A percentile compares a stretch with the other conserved stretches of the same genome.
phyloP scores from a whole-genome alignment of 441 rosid species.

The Arabidopsis lyrata region DNA sequence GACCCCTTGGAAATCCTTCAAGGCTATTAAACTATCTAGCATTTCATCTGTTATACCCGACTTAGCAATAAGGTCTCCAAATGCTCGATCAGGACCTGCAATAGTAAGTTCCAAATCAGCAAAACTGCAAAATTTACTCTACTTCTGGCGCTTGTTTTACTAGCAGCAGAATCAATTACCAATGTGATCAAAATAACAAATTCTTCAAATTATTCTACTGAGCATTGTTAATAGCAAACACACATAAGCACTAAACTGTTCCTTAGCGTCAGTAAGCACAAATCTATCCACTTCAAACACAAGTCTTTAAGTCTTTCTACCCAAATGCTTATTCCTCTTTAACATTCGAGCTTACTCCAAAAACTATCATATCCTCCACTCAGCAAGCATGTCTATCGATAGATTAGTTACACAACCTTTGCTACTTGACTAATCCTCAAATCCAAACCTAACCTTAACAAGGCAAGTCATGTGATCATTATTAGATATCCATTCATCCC shows the following conservation, averaged over 20 bases:
- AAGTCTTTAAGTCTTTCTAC: conserved; percentile 5
- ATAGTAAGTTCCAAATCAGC: conserved; percentile 26
- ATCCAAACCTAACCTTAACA: conserved; percentile 12
- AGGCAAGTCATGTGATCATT: not conserved
- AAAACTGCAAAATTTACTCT: conserved; percentile 22
- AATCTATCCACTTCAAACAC: not conserved
- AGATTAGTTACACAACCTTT: not conserved
- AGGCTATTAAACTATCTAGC: conserved; percentile 90
- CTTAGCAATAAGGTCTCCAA: conserved; percentile 90
- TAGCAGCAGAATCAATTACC: not conserved
- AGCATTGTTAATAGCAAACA: not conserved
- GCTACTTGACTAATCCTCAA: conserved; percentile 8
- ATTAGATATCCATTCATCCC: not conserved
- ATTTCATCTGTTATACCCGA: conserved; percentile 93
- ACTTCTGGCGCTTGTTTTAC: not conserved
- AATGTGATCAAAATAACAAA: not conserved
- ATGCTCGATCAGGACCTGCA: conserved; percentile 88
- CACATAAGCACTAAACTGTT: not conserved
- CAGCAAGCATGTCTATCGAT: not conserved
- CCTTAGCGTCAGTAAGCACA: not conserved
- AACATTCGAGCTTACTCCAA: not conserved
- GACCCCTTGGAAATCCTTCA: conserved; percentile 80
- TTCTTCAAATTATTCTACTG: not conserved
- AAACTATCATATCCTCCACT: not conserved
- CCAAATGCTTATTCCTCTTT: not conserved